phyloP scores from a whole-genome alignment of 768 basidiomycete species.

The Roridomyces roridus region DNA sequence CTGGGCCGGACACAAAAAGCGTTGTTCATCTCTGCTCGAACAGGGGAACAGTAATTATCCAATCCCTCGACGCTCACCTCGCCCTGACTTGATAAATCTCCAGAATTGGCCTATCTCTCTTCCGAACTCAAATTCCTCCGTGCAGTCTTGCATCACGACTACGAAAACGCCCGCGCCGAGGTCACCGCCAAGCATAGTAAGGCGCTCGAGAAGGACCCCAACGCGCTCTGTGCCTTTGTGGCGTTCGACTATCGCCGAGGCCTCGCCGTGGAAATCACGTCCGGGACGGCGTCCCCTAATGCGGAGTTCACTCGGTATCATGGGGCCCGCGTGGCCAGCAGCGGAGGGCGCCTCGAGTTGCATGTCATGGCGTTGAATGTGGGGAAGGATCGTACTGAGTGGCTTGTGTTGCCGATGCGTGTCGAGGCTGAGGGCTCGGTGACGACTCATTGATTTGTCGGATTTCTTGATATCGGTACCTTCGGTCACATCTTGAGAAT shows the following conservation, averaged over 20 bases:
- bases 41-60: no score
- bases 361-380: constrained; percentile 1
- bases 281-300: background rate
- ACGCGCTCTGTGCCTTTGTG: background rate
- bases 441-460: no score
- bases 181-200: background rate
- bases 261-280: background rate
- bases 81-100: background rate
- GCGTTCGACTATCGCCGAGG: constrained; percentile 8
- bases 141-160: constrained; percentile 13
- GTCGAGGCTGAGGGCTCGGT: no score
- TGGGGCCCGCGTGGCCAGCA: background rate
- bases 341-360: constrained; percentile 11
- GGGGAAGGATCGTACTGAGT: background rate
- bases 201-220: background rate
- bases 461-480: no score
- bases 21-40: background rate
- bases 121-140: no score
- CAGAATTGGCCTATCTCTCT: background rate
- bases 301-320: background rate
- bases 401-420: no score
- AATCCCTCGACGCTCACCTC: no score
- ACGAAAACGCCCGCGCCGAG: background rate
- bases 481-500: no score
- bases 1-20: constrained; percentile 9